phyloP scores from a whole-genome alignment of 148 eudicot genomes.

The Diospyros lotus region DNA sequence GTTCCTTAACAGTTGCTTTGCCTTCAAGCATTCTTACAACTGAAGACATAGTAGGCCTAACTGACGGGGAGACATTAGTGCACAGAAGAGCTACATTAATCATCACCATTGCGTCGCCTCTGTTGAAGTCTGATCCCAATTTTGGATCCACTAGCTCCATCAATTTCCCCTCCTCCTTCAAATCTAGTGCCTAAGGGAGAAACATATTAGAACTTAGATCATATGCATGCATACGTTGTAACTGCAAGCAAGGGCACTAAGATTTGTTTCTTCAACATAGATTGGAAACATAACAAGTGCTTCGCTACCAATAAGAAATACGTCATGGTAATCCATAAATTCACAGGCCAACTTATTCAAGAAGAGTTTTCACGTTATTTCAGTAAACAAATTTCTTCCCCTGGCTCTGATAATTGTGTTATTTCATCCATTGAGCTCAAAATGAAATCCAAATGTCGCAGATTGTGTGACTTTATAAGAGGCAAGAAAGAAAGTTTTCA shows the following conservation, averaged over 20 bases:
- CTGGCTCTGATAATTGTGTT: no score
- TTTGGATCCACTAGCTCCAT: constrained; percentile 27
- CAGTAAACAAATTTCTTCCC: no score
- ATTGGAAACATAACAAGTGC: no score
- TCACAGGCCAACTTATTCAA: no score
- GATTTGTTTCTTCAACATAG: no score
- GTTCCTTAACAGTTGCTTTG: not conserved
- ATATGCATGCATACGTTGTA: not conserved
- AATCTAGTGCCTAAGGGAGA: constrained; percentile 7
- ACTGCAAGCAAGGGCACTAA: not conserved
- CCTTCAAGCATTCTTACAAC: constrained; percentile 29
- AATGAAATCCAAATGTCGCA: no score
- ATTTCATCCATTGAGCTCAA: no score
- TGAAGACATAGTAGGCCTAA: constrained; percentile 30
- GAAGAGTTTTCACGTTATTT: no score
- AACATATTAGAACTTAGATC: not conserved
- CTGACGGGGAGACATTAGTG: constrained; percentile 10
- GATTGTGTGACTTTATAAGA: no score
- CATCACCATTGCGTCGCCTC: constrained; percentile 13
- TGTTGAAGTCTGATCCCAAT: constrained; percentile 19
- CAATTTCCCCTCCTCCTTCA: constrained; percentile 20
- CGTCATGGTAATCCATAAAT: no score
- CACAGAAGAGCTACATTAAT: constrained; percentile 22
- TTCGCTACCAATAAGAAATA: no score
- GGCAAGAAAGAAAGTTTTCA: not conserved